Conservation (phyloP, 2,329 filamentous ascomycete genomes). For the Fusarium mangiferae region DNA sequence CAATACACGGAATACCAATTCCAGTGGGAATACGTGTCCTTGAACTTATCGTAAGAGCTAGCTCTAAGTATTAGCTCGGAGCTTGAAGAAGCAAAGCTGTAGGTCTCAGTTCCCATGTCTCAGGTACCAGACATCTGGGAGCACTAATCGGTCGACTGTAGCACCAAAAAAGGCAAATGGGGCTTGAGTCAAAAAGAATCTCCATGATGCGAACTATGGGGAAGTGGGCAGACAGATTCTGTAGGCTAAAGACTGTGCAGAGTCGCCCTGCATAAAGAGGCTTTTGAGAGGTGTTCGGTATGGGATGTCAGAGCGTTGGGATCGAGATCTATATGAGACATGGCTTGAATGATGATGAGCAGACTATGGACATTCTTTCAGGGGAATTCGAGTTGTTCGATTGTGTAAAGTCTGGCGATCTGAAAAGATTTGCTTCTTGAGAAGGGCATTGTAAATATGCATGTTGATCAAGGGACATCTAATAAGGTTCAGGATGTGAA, state of each 20-base stretch:
- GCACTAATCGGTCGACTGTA: neutral
- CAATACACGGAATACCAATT: neutral
- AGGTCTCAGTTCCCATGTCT: constrained; percentile 32
- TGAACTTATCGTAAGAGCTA: neutral
- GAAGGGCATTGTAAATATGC: neutral
- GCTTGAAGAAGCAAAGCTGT: constrained; percentile 23
- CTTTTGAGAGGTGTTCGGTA: neutral
- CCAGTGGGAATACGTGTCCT: neutral
- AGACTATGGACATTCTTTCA: neutral
- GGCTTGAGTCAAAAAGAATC: constrained; percentile 1
- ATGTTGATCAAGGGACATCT: neutral
- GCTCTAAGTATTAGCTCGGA: neutral
- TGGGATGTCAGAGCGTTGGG: neutral
- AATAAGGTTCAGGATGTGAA: neutral
- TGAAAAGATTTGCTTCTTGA: neutral
- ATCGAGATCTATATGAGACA: constrained; percentile 22
- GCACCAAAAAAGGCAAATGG: neutral
- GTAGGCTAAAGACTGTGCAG: neutral
- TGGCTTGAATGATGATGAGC: neutral
- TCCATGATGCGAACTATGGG: constrained; percentile 10
- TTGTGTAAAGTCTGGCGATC: neutral
- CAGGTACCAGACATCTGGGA: constrained; percentile 15
- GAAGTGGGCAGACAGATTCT: constrained; percentile 17
- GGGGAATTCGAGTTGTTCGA: neutral
- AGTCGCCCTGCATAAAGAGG: constrained; percentile 28